phyloP scores from a whole-genome alignment of 164 flowering plant species.

The Akebia trifoliata region DNA sequence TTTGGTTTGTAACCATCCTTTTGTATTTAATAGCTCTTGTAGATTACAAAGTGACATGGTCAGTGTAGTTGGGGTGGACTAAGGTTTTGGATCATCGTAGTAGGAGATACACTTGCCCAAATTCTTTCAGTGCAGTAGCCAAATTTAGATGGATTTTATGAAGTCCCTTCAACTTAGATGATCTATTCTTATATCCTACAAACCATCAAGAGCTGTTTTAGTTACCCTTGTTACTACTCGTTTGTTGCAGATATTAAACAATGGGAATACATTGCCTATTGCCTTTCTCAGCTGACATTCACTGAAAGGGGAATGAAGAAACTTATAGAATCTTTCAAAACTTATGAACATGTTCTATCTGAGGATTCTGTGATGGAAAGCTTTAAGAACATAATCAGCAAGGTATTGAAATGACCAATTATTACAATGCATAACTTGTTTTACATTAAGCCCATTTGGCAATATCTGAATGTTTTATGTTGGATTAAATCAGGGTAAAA shows the following conservation, averaged over 20 bases:
- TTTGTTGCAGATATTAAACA: slow-evolving; percentile 67
- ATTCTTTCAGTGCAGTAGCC: too few species aligned
- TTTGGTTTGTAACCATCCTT: too few species aligned
- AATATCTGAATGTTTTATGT: slow-evolving; percentile 4
- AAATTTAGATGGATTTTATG: too few species aligned
- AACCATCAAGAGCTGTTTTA: neutral
- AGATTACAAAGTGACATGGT: too few species aligned
- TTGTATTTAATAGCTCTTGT: too few species aligned
- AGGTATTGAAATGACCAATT: slow-evolving; percentile 41
- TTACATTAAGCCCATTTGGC: too few species aligned
- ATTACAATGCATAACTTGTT: neutral
- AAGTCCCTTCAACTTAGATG: neutral
- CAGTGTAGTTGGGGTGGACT: too few species aligned
- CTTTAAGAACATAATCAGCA: slow-evolving; percentile 73
- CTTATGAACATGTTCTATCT: slow-evolving; percentile 72
- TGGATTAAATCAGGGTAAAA: slow-evolving; percentile 54
- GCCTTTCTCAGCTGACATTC: slow-evolving; percentile 87
- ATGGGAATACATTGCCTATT: slow-evolving; percentile 87
- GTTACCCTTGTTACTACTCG: neutral
- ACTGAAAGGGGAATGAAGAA: slow-evolving; percentile 91
- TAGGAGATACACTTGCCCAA: too few species aligned
- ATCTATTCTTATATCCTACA: neutral
- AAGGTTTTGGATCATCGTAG: too few species aligned
- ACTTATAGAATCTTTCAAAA: slow-evolving; percentile 81
- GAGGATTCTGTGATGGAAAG: slow-evolving; percentile 81